Conservation (phyloP, 176 grass and related monocot species). For the Miscanthus lutarioriparius region DNA sequence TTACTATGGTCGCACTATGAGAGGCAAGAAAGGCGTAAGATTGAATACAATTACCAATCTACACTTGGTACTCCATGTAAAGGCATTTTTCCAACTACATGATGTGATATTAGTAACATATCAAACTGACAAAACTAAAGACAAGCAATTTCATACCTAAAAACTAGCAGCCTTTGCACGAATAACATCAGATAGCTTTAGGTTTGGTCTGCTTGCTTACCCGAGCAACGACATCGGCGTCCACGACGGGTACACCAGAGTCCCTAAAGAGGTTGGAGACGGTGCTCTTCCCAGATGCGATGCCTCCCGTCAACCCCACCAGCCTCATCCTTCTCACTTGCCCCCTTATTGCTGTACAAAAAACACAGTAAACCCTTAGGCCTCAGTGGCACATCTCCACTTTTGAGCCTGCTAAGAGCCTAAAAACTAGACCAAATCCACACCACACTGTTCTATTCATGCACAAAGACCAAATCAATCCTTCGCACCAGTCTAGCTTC, state of each 20-base stretch:
- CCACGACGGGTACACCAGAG: conserved; percentile 62
- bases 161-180: neutral
- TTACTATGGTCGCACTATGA: neutral
- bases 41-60: neutral
- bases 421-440: neutral
- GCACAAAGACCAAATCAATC: neutral
- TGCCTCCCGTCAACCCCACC: conserved; percentile 76
- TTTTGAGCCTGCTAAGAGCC: neutral
- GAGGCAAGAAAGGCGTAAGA: neutral
- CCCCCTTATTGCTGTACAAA: neutral
- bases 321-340: conserved; percentile 60
- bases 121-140: neutral
- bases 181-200: neutral
- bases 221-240: conserved; percentile 75
- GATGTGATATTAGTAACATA: neutral
- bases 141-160: neutral
- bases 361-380: neutral
- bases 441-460: neutral
- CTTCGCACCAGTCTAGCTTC: neutral
- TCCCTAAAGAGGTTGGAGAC: conserved; percentile 82
- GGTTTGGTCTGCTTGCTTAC: conserved; percentile 8
- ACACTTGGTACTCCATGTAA: neutral
- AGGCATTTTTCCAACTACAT: neutral
- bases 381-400: neutral
- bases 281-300: conserved; percentile 85